phyloP scores from a whole-genome alignment of 331 rosid genomes.

The Quercus lobata region DNA sequence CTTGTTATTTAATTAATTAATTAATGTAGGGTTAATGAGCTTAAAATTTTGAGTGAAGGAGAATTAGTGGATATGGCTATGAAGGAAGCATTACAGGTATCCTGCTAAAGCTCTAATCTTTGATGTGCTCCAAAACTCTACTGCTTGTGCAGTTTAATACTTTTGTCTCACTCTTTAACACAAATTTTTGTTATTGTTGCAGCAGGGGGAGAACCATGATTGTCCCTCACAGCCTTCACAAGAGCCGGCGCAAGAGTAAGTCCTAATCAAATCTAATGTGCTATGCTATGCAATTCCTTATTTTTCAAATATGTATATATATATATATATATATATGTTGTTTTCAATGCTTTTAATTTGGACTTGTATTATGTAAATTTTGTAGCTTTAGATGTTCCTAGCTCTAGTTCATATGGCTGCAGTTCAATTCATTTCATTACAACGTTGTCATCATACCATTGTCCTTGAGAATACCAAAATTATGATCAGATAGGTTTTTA shows the following conservation, averaged over 20 bases:
- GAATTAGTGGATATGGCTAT: slow-evolving; percentile 82
- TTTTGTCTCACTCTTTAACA: background rate
- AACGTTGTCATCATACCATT: background rate
- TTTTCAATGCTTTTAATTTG: too few relatives aligned
- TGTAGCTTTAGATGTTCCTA: too few relatives aligned
- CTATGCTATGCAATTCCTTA: too few relatives aligned
- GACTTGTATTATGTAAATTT: too few relatives aligned
- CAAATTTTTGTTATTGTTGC: background rate
- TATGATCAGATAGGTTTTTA: background rate
- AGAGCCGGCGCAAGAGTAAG: slow-evolving; percentile 35
- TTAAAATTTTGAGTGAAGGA: slow-evolving; percentile 62
- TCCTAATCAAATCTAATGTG: background rate
- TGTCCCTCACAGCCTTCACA: slow-evolving; percentile 12
- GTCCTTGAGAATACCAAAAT: background rate
- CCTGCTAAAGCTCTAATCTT: background rate
- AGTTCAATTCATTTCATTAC: background rate
- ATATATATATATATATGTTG: background rate
- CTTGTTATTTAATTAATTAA: background rate
- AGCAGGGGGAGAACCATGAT: slow-evolving; percentile 25
- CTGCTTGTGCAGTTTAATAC: background rate
- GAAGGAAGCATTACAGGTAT: slow-evolving; percentile 47
- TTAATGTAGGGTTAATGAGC: slow-evolving; percentile 67
- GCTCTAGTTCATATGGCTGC: too few relatives aligned
- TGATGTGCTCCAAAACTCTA: background rate
- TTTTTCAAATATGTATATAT: too few relatives aligned